Conservation (phyloP, 129 eudicot species). For the Chrysanthemum makinoi region DNA sequence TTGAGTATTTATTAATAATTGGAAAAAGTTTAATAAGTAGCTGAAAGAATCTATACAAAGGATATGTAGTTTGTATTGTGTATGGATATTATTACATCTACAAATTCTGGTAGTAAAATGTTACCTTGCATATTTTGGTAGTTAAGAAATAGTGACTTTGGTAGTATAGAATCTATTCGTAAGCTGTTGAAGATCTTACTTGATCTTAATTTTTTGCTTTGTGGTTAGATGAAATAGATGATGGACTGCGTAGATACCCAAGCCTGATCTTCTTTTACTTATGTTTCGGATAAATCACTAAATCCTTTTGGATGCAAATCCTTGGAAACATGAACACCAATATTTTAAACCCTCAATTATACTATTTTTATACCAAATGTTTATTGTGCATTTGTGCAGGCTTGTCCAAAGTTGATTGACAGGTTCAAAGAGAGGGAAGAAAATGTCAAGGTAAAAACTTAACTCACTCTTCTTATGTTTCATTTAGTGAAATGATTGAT, state of each 20-base stretch:
- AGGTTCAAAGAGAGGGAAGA: slow-evolving; percentile 99
- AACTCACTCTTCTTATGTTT: slow-evolving; percentile 10
- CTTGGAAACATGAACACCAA: too few species aligned
- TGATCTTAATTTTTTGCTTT: too few species aligned
- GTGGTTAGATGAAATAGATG: background rate
- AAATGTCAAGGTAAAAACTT: slow-evolving; percentile 77
- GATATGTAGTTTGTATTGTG: background rate
- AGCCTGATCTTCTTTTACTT: too few species aligned
- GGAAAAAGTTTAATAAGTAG: slow-evolving; percentile 1
- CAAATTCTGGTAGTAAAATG: background rate
- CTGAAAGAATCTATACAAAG: background rate
- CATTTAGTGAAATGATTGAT: slow-evolving; percentile 14
- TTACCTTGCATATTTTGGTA: too few species aligned
- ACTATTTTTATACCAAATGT: slow-evolving; percentile 1
- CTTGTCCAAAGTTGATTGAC: slow-evolving; percentile 96
- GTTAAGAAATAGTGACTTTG: too few species aligned
- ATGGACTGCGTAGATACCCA: background rate
- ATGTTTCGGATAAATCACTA: too few species aligned
- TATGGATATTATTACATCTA: background rate
- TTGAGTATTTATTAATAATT: background rate
- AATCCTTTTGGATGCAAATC: too few species aligned
- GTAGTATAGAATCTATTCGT: too few species aligned
- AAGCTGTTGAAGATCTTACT: too few species aligned
- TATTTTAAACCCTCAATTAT: background rate
- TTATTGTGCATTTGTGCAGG: slow-evolving; percentile 45